Evolutionary conservation across 352 stramenopile species (phyloP).

Genomic region (Lagenidium giganteum): DNA sequence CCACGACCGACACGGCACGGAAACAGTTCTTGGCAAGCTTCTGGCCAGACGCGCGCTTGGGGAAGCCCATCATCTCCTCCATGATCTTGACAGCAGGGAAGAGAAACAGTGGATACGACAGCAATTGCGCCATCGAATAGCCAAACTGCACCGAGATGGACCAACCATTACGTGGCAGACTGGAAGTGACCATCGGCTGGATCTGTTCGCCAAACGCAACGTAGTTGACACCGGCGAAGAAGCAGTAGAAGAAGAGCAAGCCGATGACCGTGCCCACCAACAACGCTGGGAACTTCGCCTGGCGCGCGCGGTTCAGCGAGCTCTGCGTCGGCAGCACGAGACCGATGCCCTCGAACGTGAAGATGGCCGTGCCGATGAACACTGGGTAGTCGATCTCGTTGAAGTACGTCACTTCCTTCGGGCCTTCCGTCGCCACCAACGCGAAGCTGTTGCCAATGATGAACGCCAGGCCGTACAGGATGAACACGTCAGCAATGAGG

Average conservation of each 20-base stretch:
- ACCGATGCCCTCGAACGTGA: constrained; percentile 80
- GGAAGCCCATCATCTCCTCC: constrained; percentile 79
- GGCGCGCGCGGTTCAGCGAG: constrained; percentile 53
- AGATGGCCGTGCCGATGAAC: constrained; percentile 78
- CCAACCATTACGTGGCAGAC: constrained; percentile 63
- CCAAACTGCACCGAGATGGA: constrained; percentile 74
- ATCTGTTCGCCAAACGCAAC: constrained; percentile 59
- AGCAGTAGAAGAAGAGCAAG: constrained; percentile 75
- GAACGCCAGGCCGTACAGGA: constrained; percentile 70
- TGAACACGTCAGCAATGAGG: constrained; percentile 79
- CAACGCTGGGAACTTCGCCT: constrained; percentile 56
- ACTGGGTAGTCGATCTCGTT: constrained; percentile 68
- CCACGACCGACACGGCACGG: constrained; percentile 55
- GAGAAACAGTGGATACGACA: constrained; percentile 79
- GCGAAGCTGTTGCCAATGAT: constrained; percentile 75
- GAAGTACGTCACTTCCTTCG: constrained; percentile 54
- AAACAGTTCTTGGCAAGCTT: constrained; percentile 78
- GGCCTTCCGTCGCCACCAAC: constrained; percentile 39
- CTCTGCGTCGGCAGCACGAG: constrained; percentile 73
- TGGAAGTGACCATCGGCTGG: constrained; percentile 68
- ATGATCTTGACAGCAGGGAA: constrained; percentile 82
- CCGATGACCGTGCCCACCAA: constrained; percentile 60
- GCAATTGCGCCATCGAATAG: constrained; percentile 66
- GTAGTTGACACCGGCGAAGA: constrained; percentile 81
- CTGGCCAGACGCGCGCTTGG: constrained; percentile 46